Evolutionary conservation across 1,284 basidiomycete species (phyloP).

Genomic region (Cutaneotrichosporon cyanovorans): DNA sequence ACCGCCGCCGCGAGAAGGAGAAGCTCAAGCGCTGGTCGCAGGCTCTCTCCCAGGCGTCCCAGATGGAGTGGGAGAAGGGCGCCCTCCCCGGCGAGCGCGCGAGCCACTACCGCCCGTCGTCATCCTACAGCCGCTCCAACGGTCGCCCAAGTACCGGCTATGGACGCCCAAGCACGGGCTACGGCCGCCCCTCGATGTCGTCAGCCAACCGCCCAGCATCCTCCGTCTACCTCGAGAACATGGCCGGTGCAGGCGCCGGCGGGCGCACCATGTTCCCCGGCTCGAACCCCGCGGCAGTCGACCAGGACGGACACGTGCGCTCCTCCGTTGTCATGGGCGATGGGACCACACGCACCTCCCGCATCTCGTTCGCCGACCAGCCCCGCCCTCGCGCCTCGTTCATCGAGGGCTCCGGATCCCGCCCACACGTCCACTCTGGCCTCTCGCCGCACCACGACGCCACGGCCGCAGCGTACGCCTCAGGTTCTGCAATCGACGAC

Average conservation of each 20-base stretch:
- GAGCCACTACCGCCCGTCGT: conserved; percentile 62
- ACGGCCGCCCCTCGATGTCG: conserved; percentile 23
- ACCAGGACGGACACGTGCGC: conserved; percentile 25
- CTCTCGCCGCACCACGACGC: conserved; percentile 5
- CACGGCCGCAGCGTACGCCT: conserved; percentile 38
- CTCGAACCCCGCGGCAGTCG: conserved; percentile 11
- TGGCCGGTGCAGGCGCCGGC: conserved; percentile 62
- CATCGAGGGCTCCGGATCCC: conserved; percentile 51
- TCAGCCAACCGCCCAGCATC: conserved; percentile 28
- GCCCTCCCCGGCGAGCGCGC: conserved; percentile 42
- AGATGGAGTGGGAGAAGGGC: conserved; percentile 43
- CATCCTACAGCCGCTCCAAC: conserved; percentile 10
- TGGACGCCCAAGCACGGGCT: conserved; percentile 38
- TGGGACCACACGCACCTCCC: conserved; percentile 38
- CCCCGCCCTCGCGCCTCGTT: conserved; percentile 53
- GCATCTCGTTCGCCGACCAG: conserved; percentile 42
- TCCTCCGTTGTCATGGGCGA: conserved; percentile 54
- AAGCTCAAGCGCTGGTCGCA: conserved; percentile 61
- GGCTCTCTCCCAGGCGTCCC: conserved; percentile 37
- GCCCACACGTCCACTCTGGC: conserved; percentile 30
- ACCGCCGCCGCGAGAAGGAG: conserved; percentile 54
- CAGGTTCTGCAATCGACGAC: conserved; percentile 36
- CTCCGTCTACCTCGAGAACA: conserved; percentile 45
- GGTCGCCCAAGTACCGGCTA: conserved; percentile 45
- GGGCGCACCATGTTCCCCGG: conserved; percentile 20